Evolutionary conservation across 768 basidiomycete species (phyloP).

Genomic region (Boletus edulis): DNA sequence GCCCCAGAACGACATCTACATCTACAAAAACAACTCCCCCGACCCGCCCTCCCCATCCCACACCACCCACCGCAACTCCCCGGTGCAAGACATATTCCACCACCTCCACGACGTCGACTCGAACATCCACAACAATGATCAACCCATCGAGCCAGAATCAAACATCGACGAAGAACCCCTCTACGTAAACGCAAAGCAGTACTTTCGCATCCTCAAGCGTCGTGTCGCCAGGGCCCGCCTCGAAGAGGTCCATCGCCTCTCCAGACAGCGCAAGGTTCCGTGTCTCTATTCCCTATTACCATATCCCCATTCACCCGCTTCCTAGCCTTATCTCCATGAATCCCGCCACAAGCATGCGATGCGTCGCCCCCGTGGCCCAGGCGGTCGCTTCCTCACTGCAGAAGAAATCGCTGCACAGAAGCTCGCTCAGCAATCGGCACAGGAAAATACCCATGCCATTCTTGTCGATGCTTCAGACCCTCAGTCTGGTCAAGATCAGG

Average conservation of each 20-base stretch:
- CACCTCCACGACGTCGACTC: constrained; percentile 25
- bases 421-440: constrained; percentile 31
- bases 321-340: constrained; percentile 95
- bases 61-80: constrained; percentile 25
- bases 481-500: constrained; percentile 7
- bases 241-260: constrained; percentile 92
- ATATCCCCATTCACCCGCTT: constrained; percentile 9
- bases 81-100: constrained; percentile 30
- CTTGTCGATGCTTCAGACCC: constrained; percentile 19
- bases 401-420: constrained; percentile 91
- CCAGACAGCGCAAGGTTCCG: constrained; percentile 84
- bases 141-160: constrained; percentile 33
- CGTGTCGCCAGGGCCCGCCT: constrained; percentile 86
- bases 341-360: constrained; percentile 98
- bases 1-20: constrained; percentile 25
- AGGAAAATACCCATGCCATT: constrained; percentile 19
- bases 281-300: not conserved
- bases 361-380: constrained; percentile 94
- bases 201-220: constrained; percentile 96
- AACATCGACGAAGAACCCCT: constrained; percentile 92
- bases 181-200: constrained; percentile 99
- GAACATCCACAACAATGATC: constrained; percentile 10
- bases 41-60: constrained; percentile 27
- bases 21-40: constrained; percentile 33
- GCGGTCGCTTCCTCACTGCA: constrained; percentile 95